phyloP scores from a whole-genome alignment of 2,329 filamentous ascomycete genomes.

The Cytospora piceae region DNA sequence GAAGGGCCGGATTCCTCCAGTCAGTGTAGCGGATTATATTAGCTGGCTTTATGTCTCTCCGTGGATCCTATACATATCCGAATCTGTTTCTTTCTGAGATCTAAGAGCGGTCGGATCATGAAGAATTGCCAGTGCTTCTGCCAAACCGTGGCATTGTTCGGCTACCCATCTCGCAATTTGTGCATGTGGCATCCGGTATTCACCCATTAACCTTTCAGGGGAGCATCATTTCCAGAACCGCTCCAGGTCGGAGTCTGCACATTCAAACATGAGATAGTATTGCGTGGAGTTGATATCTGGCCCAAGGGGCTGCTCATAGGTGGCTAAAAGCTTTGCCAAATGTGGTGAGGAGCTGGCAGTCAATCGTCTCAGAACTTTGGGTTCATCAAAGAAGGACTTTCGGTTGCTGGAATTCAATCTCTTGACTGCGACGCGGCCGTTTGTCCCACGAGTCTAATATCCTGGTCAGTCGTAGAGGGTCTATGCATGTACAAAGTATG shows the following conservation, averaged over 20 bases:
- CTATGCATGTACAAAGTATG: background rate
- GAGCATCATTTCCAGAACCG: background rate
- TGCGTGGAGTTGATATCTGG: background rate
- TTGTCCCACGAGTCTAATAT: background rate
- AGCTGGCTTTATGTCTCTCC: constrained; percentile 26
- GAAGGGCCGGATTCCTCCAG: constrained; percentile 8
- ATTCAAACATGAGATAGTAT: constrained; percentile 5
- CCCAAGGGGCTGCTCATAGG: background rate
- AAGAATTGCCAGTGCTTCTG: background rate
- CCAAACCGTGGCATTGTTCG: background rate
- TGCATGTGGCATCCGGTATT: background rate
- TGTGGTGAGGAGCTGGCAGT: background rate
- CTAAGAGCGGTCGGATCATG: background rate
- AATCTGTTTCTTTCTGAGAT: background rate
- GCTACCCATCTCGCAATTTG: constrained; percentile 1
- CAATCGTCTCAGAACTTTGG: background rate
- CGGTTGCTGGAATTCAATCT: background rate
- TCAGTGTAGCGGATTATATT: constrained; percentile 24
- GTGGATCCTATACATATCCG: constrained; percentile 7
- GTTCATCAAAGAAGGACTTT: background rate
- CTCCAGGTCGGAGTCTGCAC: background rate
- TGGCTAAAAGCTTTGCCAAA: background rate
- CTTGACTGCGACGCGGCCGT: background rate
- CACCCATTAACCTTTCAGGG: background rate
- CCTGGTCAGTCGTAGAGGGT: background rate